A percentile compares a stretch with the other conserved stretches of the same genome.
phyloP scores from a whole-genome alignment of 371 early-diverging fungal genomes.

The Dentiscutata heterogama region DNA sequence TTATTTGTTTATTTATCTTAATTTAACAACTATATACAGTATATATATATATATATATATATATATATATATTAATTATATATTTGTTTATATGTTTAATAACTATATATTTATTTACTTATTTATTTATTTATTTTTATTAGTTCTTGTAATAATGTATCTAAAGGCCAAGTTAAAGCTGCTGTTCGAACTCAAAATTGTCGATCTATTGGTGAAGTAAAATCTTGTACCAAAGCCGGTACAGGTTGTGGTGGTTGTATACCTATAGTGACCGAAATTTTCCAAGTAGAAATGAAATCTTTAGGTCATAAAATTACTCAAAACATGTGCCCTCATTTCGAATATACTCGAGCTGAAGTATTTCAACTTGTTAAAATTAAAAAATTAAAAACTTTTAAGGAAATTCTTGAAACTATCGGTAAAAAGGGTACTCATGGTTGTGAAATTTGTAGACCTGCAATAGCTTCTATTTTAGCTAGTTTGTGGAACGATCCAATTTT shows the following conservation, averaged over 20 bases:
- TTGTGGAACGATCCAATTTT: constrained; percentile 74
- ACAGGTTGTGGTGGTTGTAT: constrained; percentile 75
- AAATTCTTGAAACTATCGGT: constrained; percentile 60
- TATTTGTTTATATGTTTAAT: background rate
- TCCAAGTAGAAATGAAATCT: constrained; percentile 68
- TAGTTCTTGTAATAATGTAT: constrained; percentile 75
- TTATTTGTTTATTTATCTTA: too few relatives aligned
- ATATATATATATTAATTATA: background rate
- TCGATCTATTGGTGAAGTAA: constrained; percentile 65
- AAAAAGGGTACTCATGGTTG: constrained; percentile 59
- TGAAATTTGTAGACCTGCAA: constrained; percentile 73
- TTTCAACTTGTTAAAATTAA: constrained; percentile 73
- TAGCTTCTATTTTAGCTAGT: constrained; percentile 74
- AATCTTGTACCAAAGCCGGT: constrained; percentile 67
- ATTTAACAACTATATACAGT: background rate
- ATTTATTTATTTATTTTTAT: background rate
- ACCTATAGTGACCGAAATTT: constrained; percentile 66
- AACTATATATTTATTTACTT: background rate
- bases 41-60: background rate
- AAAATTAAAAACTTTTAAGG: constrained; percentile 60
- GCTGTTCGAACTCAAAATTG: constrained; percentile 59
- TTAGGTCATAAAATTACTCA: constrained; percentile 65
- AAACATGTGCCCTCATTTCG: constrained; percentile 69
- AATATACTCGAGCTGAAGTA: constrained; percentile 67
- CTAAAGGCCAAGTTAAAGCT: constrained; percentile 65